phyloP scores from a whole-genome alignment of 1,284 basidiomycete species.

The Trichosporon asahii region DNA sequence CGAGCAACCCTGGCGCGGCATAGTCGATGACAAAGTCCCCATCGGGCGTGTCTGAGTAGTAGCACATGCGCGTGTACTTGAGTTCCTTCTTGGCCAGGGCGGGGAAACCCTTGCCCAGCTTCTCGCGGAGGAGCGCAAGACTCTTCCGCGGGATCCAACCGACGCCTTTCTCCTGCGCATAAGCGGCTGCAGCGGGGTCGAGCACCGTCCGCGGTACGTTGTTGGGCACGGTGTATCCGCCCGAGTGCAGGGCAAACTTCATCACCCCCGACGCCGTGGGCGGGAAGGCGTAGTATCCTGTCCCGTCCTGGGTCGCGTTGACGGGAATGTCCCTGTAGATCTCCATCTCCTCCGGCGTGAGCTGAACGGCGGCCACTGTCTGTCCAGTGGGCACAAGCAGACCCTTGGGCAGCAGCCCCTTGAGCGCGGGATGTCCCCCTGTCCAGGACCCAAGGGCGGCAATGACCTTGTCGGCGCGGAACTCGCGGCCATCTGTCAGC shows the following conservation, averaged over 20 bases:
- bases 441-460: slow-evolving; percentile 34
- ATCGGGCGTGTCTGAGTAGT: slow-evolving; percentile 60
- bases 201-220: slow-evolving; percentile 39
- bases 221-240: slow-evolving; percentile 60
- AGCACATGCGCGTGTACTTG: slow-evolving; percentile 69
- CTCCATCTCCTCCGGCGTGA: slow-evolving; percentile 58
- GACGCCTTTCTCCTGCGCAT: slow-evolving; percentile 13
- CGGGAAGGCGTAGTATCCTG: slow-evolving; percentile 71
- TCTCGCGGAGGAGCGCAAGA: slow-evolving; percentile 52
- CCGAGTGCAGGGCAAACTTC: slow-evolving; percentile 69
- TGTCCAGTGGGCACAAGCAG: neutral
- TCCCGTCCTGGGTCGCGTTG: slow-evolving; percentile 62
- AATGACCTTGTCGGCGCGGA: slow-evolving; percentile 29
- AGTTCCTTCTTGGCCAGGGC: slow-evolving; percentile 59
- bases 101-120: slow-evolving; percentile 65
- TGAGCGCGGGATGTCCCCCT: slow-evolving; percentile 31
- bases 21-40: slow-evolving; percentile 74
- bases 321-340: slow-evolving; percentile 64
- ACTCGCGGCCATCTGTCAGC: slow-evolving; percentile 38
- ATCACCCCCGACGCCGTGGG: slow-evolving; percentile 66
- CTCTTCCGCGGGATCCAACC: neutral
- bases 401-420: slow-evolving; percentile 18
- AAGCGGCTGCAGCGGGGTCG: slow-evolving; percentile 25
- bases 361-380: neutral
- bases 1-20: slow-evolving; percentile 60